A percentile compares a stretch with the other conserved stretches of the same genome.
Conservation (phyloP, 116 monocot genomes). For the Iris pallida region DNA sequence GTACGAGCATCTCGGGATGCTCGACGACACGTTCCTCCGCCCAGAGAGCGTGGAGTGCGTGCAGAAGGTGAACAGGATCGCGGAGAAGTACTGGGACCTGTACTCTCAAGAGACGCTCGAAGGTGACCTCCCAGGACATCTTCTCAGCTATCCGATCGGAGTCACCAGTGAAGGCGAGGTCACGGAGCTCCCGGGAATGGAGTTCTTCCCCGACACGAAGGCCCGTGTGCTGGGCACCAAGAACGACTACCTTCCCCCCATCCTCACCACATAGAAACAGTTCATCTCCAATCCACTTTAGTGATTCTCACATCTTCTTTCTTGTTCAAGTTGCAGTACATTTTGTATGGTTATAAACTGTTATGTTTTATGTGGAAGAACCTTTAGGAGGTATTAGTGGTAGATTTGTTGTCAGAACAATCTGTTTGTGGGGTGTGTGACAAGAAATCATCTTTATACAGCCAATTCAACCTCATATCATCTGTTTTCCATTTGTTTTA, state of each 20-base stretch:
- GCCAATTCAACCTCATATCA: no score
- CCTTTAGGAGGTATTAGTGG: no score
- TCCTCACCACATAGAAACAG: constrained; percentile 34
- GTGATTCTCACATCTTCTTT: no score
- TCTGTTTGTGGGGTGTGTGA: no score
- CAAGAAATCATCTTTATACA: no score
- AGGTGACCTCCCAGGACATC: constrained; percentile 26
- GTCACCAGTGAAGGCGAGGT: constrained; percentile 15
- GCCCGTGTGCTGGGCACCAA: constrained; percentile 31
- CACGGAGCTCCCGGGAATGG: constrained; percentile 4
- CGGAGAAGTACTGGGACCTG: constrained; percentile 14
- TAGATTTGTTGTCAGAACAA: no score
- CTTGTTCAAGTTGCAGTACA: no score
- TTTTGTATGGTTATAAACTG: no score
- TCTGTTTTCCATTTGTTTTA: no score
- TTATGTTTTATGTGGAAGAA: no score
- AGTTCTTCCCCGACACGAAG: constrained; percentile 41
- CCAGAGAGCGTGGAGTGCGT: constrained; percentile 10
- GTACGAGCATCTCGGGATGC: constrained; percentile 20
- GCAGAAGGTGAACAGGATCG: constrained; percentile 18
- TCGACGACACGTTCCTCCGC: constrained; percentile 8
- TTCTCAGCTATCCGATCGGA: constrained; percentile 37
- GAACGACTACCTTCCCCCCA: constrained; percentile 35
- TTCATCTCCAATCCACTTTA: no score
- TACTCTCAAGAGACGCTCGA: constrained; percentile 13